A percentile compares a stretch with the other conserved stretches of the same genome.
Conservation (phyloP, 2,329 filamentous ascomycete species). For the Furcasterigmium furcatum region DNA sequence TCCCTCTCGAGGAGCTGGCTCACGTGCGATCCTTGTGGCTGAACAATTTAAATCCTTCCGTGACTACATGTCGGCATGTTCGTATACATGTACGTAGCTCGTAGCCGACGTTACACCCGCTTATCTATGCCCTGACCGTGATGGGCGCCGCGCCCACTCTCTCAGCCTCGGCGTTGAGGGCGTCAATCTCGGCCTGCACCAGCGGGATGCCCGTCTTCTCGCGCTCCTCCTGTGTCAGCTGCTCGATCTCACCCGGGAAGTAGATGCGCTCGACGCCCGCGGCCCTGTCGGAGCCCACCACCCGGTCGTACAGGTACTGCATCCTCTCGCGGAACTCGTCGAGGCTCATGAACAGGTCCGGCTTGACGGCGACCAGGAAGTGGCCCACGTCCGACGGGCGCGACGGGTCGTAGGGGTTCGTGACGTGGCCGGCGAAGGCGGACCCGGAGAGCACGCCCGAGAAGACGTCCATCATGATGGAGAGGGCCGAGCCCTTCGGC, state of each 20-base stretch:
- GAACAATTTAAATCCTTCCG: too few species aligned
- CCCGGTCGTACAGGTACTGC: slow-evolving; percentile 49
- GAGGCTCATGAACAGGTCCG: slow-evolving; percentile 69
- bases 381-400: slow-evolving; percentile 70
- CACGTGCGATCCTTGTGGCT: too few species aligned
- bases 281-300: slow-evolving; percentile 51
- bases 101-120: too few species aligned
- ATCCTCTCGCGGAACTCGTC: slow-evolving; percentile 66
- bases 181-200: slow-evolving; percentile 52
- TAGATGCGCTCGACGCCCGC: slow-evolving; percentile 56
- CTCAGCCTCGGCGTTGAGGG: slow-evolving; percentile 50
- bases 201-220: slow-evolving; percentile 56
- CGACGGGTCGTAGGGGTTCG: slow-evolving; percentile 70
- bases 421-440: slow-evolving; percentile 76
- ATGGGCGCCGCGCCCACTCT: slow-evolving; percentile 31
- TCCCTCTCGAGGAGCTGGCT: too few species aligned
- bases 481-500: slow-evolving; percentile 73
- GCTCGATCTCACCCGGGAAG: slow-evolving; percentile 62
- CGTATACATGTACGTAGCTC: too few species aligned
- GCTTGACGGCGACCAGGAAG: slow-evolving; percentile 69
- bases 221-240: slow-evolving; percentile 47
- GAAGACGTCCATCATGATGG: slow-evolving; percentile 89
- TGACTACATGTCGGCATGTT: too few species aligned
- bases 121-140: too few species aligned
- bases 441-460: slow-evolving; percentile 75